Base-by-base conservation (phyloP, 768 basidiomycete species). In the Pilatotrama ljubarskyi region DNA sequence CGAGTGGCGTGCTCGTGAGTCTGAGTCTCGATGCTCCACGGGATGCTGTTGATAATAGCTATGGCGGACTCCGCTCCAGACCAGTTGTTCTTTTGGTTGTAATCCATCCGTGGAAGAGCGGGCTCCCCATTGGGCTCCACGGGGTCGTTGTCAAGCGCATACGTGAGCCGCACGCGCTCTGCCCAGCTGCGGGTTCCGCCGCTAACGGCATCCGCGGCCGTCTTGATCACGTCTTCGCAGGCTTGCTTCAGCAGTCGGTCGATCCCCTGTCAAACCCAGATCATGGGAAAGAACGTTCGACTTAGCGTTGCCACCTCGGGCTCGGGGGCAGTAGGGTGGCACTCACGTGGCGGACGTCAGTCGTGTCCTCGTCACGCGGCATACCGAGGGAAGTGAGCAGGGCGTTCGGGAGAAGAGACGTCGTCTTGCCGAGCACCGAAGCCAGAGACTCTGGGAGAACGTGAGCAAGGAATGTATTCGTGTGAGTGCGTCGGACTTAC, bases 241-340 rank as follows among this genome's bases (percentile, higher is more conserved):
- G 86, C 88, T 17, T 79, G 78, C 68, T 93, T 91, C 26, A 98
- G 83, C 29, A 89, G 90, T 48, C 87, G 81, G 74, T 98, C 96
- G 65, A 97, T 89, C 59, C 87, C 88, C 92, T 95, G 71, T 25
- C 54, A 24, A 37, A 32, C 18, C 24, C 26, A 24, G 44, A 25
- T 37, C 55, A 36, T 48, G 55, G 38, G 55, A 50, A 37, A 24
- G 26, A 11, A n/a, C 41, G 38, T 35, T 18, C 20, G 44, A 26
- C 43, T 62, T 25, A 59, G 53, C 36, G 43, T 44, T 50, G 37
- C 40, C 51, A 29, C 47, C 38, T 18, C 18, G 57, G 50, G 59
- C 42, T 37, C 59, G 42, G 42, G 40, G 50, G 22, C 50, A 40
- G 25, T 47, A 25, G 14, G 47, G 32, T 52, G 50, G 42, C 22